Evolutionary conservation across 495 filamentous ascomycete genomes (phyloP).

Genomic region (Aspergillus affinis): DNA sequence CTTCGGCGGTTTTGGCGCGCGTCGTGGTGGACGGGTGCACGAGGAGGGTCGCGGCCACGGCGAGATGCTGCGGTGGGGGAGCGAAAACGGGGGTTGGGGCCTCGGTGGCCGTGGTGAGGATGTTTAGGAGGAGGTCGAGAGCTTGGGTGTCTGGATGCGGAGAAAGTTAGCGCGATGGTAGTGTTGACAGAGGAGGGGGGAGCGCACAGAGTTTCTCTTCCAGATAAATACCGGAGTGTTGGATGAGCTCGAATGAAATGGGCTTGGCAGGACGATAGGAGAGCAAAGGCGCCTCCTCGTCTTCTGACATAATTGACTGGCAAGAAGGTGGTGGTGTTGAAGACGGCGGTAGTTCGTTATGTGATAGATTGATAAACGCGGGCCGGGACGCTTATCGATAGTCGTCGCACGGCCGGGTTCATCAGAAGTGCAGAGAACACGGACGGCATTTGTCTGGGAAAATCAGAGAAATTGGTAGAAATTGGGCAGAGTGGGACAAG

Average conservation of each 20-base stretch:
- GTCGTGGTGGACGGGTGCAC: conserved; percentile 73
- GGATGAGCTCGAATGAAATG: conserved; percentile 60
- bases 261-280: conserved; percentile 51
- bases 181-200: conserved; percentile 1
- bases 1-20: conserved; percentile 52
- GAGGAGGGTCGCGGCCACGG: conserved; percentile 64
- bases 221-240: conserved; percentile 69
- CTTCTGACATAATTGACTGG: conserved; percentile 20
- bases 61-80: conserved; percentile 59
- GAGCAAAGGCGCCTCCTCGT: conserved; percentile 20
- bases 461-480: no score
- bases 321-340: conserved; percentile 6
- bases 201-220: conserved; percentile 71
- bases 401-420: not conserved
- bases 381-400: conserved; percentile 17
- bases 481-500: no score
- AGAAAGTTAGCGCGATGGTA: not conserved
- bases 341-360: not conserved
- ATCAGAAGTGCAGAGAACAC: no score
- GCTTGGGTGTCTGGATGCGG: conserved; percentile 60
- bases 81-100: conserved; percentile 43
- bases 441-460: no score
- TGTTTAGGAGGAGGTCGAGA: conserved; percentile 63
- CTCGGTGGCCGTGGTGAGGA: conserved; percentile 58
- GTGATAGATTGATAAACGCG: not conserved